These are phyloP conservation scores for Ampelocalamus luodianensis DNA, from an alignment of 176 grass and related monocot species.

Conservation along the genomic window DNA sequence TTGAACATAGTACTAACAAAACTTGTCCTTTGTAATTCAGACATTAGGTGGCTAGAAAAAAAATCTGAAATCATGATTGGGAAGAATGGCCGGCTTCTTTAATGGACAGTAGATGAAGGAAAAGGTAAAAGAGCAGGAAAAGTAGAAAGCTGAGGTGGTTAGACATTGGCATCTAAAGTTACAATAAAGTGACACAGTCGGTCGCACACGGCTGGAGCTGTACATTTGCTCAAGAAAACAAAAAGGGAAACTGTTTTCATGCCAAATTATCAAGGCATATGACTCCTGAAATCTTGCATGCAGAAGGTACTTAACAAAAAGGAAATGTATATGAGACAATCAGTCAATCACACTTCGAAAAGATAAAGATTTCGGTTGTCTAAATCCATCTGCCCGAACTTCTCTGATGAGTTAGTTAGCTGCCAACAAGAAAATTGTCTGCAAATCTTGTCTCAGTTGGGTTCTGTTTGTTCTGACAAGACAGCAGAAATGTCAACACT, in stretches of 20 bases:
- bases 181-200: conserved; percentile 22
- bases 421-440: conserved; percentile 16
- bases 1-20: background rate
- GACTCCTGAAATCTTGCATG: background rate
- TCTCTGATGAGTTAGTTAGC: background rate
- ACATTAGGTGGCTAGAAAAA: background rate
- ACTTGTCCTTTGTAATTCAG: background rate
- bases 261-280: background rate
- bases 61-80: background rate
- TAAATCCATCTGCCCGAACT: background rate
- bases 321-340: background rate
- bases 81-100: background rate
- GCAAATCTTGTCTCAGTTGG: background rate
- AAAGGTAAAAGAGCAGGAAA: background rate
- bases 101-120: background rate
- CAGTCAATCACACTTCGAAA: background rate
- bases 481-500: background rate
- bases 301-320: background rate
- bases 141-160: conserved; percentile 30
- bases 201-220: background rate
- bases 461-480: conserved; percentile 17
- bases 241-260: background rate
- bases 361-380: background rate
- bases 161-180: conserved; percentile 23
- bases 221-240: background rate